These are phyloP conservation scores for Rubia occidens DNA, from an alignment of 305 asterid species.

Conservation along the genomic window DNA sequence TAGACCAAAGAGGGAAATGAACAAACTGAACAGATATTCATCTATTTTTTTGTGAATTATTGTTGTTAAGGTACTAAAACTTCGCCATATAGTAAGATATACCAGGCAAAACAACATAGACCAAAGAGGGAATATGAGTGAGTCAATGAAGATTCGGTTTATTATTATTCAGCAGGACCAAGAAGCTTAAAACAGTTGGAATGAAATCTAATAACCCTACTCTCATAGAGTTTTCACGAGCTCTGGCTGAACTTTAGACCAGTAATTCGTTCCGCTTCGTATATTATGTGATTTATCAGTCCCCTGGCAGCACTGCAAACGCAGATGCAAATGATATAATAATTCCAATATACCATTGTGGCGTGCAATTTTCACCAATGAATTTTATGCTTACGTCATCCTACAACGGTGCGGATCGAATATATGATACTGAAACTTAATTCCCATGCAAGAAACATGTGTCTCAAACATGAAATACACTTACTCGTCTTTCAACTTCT, in stretches of 20 bases:
- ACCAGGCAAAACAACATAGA: not conserved
- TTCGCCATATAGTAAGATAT: not conserved
- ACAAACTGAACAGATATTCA: not conserved
- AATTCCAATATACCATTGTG: not conserved
- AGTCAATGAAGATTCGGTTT: not conserved
- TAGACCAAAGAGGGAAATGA: too few species aligned
- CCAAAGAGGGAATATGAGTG: not conserved
- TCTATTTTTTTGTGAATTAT: not conserved
- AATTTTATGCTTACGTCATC: not conserved
- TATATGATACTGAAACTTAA: not conserved
- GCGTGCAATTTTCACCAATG: not conserved
- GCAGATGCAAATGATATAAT: conserved; percentile 10
- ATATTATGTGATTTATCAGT: conserved; percentile 72
- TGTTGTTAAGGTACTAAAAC: not conserved
- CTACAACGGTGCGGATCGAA: too few species aligned
- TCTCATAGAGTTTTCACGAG: conserved; percentile 15
- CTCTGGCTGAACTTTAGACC: conserved; percentile 58
- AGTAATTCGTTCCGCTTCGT: conserved; percentile 61
- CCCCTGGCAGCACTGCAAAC: conserved; percentile 78
- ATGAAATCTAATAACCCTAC: not conserved
- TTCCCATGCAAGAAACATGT: not conserved
- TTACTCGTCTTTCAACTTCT: conserved; percentile 70
- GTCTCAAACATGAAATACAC: conserved; percentile 16
- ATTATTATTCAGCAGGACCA: not conserved
- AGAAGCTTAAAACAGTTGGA: not conserved